Conservation (phyloP, 257 asterid species). For the Solanum lycopersicoides region DNA sequence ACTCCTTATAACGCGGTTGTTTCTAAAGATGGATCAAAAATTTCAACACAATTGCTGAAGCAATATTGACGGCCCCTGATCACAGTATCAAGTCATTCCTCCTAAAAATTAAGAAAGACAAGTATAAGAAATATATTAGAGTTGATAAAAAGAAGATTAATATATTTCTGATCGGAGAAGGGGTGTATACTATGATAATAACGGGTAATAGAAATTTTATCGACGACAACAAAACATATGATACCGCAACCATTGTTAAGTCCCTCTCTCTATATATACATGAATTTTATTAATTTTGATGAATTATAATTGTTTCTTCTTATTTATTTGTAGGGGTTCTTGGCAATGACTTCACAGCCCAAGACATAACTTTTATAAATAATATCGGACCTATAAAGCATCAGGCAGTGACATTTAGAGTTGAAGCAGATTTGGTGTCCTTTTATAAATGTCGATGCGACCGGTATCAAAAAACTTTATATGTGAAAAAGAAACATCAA, state of each 20-base stretch:
- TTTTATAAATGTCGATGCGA: constrained; percentile 1
- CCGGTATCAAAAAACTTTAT: constrained; percentile 5
- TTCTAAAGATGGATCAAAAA: neutral
- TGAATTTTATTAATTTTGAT: neutral
- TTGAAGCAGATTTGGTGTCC: neutral
- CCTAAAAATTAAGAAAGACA: neutral
- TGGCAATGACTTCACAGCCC: neutral
- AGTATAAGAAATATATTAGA: neutral
- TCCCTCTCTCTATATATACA: neutral
- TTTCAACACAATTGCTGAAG: neutral
- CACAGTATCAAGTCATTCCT: neutral
- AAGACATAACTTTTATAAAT: constrained; percentile 2
- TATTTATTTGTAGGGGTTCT: neutral
- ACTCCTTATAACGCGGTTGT: neutral
- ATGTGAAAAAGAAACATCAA: neutral
- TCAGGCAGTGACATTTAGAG: neutral
- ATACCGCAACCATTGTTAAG: neutral
- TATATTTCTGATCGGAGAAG: neutral
- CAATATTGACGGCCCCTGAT: neutral
- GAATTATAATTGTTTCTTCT: neutral
- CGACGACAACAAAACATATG: neutral
- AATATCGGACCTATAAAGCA: neutral
- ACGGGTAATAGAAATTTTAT: neutral
- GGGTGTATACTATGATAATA: neutral
- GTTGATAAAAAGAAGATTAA: neutral